phyloP scores from a whole-genome alignment of 176 grass and related monocot species.

The Themeda triandra region DNA sequence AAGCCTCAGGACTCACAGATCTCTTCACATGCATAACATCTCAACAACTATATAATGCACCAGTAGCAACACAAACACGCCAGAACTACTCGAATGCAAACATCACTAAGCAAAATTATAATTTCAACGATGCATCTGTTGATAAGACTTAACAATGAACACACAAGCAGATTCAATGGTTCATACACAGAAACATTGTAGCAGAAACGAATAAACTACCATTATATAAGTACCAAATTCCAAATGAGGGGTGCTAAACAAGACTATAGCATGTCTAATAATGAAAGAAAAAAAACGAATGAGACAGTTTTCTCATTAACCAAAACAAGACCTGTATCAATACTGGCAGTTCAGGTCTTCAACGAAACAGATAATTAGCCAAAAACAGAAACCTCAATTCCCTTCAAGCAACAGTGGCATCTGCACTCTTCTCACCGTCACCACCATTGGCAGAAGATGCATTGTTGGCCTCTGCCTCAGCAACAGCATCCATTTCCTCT shows the following conservation, averaged over 20 bases:
- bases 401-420: conserved; percentile 37
- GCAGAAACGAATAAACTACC: background rate
- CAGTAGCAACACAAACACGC: background rate
- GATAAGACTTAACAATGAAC: background rate
- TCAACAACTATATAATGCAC: background rate
- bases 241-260: background rate
- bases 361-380: conserved; percentile 16
- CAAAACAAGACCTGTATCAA: background rate
- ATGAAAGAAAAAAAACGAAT: background rate
- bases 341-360: conserved; percentile 15
- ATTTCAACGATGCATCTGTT: background rate
- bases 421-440: conserved; percentile 25
- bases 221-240: background rate
- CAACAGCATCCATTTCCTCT: conserved; percentile 54
- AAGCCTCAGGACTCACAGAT: background rate
- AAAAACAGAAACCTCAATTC: background rate
- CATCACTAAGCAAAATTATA: background rate
- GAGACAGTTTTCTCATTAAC: conserved; percentile 8
- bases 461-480: conserved; percentile 48
- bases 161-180: background rate
- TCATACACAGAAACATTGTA: background rate
- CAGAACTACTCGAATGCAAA: background rate
- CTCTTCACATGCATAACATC: background rate
- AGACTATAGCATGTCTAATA: conserved; percentile 7
- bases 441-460: background rate